Conservation (phyloP, 2,329 filamentous ascomycete genomes). For the Chaetothyriales sp. region DNA sequence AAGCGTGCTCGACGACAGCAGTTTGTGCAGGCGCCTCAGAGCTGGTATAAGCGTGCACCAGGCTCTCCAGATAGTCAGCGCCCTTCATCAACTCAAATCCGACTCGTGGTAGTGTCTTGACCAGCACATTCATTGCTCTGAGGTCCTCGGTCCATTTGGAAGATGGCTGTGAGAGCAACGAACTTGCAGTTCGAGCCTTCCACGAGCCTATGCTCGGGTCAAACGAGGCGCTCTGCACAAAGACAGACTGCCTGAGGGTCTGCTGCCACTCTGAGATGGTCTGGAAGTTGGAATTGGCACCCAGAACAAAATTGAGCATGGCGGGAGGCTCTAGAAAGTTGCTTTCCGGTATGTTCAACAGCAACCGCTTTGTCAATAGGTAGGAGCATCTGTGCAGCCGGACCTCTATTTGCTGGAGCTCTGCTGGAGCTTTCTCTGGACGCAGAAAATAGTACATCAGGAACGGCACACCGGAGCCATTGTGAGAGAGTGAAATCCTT, state of each 20-base stretch:
- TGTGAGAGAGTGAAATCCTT: conserved; percentile 29
- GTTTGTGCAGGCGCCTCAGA: conserved; percentile 36
- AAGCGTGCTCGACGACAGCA: neutral
- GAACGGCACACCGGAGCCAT: conserved; percentile 8
- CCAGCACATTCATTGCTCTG: conserved; percentile 24
- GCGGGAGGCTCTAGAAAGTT: conserved; percentile 4
- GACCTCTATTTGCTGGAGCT: conserved; percentile 13
- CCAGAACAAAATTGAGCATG: conserved; percentile 9
- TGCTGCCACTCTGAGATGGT: conserved; percentile 9
- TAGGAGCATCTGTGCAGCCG: conserved; percentile 52
- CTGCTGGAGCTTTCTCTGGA: neutral
- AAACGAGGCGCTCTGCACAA: neutral
- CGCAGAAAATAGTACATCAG: conserved; percentile 10
- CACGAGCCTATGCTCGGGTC: neutral
- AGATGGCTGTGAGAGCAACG: neutral
- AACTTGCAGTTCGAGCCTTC: neutral
- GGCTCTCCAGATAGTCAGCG: conserved; percentile 72
- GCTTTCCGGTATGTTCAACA: conserved; percentile 26
- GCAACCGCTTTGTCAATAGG: conserved; percentile 46
- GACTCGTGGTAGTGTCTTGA: conserved; percentile 29
- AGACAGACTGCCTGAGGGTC: conserved; percentile 2
- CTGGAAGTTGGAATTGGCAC: conserved; percentile 8
- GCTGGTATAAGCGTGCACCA: conserved; percentile 38
- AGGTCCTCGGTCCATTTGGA: neutral
- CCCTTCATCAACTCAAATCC: conserved; percentile 61